These are phyloP conservation scores for Hawksworthiomyces lignivorus DNA, from an alignment of 2,329 filamentous ascomycete genomes.

Conservation along the genomic window DNA sequence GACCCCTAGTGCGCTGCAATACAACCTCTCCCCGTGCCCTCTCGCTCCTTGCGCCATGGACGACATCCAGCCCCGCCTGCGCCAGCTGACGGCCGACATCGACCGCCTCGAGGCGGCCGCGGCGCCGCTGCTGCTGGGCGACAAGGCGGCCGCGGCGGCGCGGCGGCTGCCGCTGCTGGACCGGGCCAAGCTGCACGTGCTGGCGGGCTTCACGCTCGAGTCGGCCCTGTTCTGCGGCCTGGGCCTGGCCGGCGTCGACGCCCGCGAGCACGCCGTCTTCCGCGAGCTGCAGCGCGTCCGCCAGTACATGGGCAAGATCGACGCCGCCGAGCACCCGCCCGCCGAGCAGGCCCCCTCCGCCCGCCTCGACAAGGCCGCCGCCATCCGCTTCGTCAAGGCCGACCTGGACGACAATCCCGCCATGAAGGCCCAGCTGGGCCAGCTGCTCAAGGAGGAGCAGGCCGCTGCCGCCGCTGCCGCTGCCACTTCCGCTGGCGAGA, in stretches of 20 bases:
- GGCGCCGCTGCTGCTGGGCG: slow-evolving; percentile 55
- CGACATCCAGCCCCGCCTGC: slow-evolving; percentile 60
- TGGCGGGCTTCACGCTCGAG: slow-evolving; percentile 82
- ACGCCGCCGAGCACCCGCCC: slow-evolving; percentile 58
- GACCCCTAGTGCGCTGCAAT: too few species aligned
- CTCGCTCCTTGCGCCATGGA: too few species aligned
- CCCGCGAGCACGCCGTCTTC: slow-evolving; percentile 79
- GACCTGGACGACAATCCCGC: slow-evolving; percentile 52
- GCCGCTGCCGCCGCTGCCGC: slow-evolving; percentile 9
- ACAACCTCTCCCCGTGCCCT: too few species aligned
- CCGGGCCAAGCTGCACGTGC: slow-evolving; percentile 87
- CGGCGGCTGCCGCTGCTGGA: slow-evolving; percentile 84
- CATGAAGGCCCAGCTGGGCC: slow-evolving; percentile 45
- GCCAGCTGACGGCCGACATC: slow-evolving; percentile 68
- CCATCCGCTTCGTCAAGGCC: slow-evolving; percentile 72
- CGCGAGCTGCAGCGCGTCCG: slow-evolving; percentile 78
- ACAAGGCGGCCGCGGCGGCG: slow-evolving; percentile 46
- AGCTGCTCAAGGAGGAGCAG: slow-evolving; percentile 43
- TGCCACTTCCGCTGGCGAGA: neutral
- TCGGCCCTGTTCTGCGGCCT: slow-evolving; percentile 80
- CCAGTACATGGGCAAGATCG: slow-evolving; percentile 91
- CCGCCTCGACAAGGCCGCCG: slow-evolving; percentile 66
- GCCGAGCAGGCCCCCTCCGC: slow-evolving; percentile 25
- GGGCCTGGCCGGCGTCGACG: slow-evolving; percentile 68
- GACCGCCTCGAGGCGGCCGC: slow-evolving; percentile 70